Percentiles rank a stretch among this genome's conserved stretches.
These are phyloP conservation scores for Achaetomiella virescens DNA, from an alignment of 495 filamentous ascomycete species.

Conservation along the genomic window DNA sequence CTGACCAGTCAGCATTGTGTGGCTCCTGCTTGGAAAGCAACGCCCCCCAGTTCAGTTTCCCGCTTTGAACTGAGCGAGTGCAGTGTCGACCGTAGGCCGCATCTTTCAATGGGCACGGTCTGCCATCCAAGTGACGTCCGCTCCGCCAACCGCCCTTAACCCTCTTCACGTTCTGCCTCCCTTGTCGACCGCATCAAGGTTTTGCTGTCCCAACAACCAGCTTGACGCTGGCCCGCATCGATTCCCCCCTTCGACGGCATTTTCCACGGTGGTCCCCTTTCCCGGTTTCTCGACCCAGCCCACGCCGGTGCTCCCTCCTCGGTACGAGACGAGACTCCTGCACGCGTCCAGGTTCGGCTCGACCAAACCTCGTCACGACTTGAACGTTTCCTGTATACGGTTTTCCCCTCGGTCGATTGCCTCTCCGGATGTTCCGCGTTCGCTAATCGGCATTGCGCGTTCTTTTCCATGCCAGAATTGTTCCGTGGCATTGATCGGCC, in stretches of 20 bases:
- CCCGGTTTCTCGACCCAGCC: background rate
- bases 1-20: conserved; percentile 4
- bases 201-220: background rate
- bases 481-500: background rate
- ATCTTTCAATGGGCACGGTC: conserved; percentile 17
- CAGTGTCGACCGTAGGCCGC: conserved; percentile 14
- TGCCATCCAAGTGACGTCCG: conserved; percentile 9
- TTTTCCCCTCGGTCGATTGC: background rate
- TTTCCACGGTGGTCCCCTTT: background rate
- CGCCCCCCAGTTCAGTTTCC: conserved; percentile 6
- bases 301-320: conserved; percentile 1
- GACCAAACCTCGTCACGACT: conserved; percentile 1
- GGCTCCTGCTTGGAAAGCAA: conserved; percentile 12
- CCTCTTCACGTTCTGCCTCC: background rate
- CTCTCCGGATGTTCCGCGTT: background rate
- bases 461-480: conserved; percentile 9
- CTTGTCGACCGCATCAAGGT: conserved; percentile 2
- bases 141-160: background rate
- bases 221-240: conserved; percentile 15
- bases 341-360: conserved; percentile 4
- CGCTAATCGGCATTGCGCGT: background rate
- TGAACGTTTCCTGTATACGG: background rate
- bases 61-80: conserved; percentile 5
- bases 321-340: background rate
- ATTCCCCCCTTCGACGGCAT: background rate